Evolutionary conservation across 1,284 basidiomycete species (phyloP), one percentile per base, ranked within the genome.

Genomic region (Amylostereum chailletii): DNA sequence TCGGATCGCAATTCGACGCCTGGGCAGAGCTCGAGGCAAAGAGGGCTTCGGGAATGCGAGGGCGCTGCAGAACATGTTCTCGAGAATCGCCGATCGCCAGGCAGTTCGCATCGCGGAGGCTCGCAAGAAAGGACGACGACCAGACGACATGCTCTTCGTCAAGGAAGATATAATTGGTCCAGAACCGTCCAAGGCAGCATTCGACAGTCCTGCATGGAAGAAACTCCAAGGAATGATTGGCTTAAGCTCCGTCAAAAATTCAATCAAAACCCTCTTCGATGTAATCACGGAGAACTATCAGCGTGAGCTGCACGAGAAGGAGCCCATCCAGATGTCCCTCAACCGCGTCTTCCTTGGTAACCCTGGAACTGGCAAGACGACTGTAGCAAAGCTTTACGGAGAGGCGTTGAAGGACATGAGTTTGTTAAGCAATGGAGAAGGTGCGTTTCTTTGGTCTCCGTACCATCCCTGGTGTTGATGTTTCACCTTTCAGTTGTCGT

Each of bases 311-410:
- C 48, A 53, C 34, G 82, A 83, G 59, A 66, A 71, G 55, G 66
- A 74, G 47, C 79, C 77, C 0, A 48, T 79, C 9, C 62, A 71
- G 49, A 55, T 79, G 4, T 77, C 79, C 6, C 69, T 85, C 49
- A 84, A 84, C 52, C 71, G 77, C 11, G 76, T 80, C 1, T 82
- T 84, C 58, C 57, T 81, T 9, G 82, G 81, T 1, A 75, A 73
- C 1, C 83, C 82, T 2, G 81, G 81, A 1, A 84, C 82, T 1
- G 82, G 82, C 0, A 84, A 84, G 58, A 84, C 81, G 2, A 77
- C 81, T 0, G 81, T 85, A 0, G 81, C 79, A 2, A 76, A 76
- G 55, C 57, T 81, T 11, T 84, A 84, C 53, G 82, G 82, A 0
- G 70, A 71, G 51, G 76, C 84, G 48, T 62, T 85, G 3, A 71